These are phyloP conservation scores for Fallopia convolvulus DNA, from an alignment of 148 eudicot genomes.

Conservation along the genomic window DNA sequence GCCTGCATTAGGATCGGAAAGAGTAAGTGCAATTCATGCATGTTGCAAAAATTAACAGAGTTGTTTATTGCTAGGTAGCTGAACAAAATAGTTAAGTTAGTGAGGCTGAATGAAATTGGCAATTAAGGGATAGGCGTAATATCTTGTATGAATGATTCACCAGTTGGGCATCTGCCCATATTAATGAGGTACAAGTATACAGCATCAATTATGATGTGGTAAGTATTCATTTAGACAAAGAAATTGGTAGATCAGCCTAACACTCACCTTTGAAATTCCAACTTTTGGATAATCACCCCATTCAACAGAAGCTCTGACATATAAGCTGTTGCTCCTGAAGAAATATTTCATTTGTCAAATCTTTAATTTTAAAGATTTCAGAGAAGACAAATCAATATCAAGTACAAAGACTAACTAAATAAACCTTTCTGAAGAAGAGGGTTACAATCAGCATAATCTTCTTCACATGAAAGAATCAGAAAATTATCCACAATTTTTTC, in stretches of 20 bases:
- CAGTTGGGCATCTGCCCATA: no score
- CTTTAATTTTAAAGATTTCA: neutral
- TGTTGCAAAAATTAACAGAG: no score
- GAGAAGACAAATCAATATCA: neutral
- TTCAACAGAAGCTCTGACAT: conserved; percentile 72
- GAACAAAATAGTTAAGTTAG: no score
- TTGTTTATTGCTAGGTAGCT: no score
- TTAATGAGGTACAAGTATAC: no score
- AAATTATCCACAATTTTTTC: conserved; percentile 60
- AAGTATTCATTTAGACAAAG: neutral
- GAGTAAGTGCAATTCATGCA: neutral
- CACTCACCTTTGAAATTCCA: conserved; percentile 64
- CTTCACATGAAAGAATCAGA: conserved; percentile 81
- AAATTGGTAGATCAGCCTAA: neutral
- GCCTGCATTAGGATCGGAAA: neutral
- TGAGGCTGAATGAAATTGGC: no score
- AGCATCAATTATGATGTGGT: no score
- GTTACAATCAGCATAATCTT: conserved; percentile 55
- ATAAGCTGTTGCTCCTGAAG: conserved; percentile 57
- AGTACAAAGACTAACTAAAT: neutral
- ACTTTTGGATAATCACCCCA: conserved; percentile 76
- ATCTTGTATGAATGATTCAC: no score
- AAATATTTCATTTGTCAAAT: neutral
- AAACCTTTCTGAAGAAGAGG: conserved; percentile 82
- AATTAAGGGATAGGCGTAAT: no score